These are phyloP conservation scores for Caryopteris hybrid DNA, from an alignment of 305 asterid species.

Conservation along the genomic window DNA sequence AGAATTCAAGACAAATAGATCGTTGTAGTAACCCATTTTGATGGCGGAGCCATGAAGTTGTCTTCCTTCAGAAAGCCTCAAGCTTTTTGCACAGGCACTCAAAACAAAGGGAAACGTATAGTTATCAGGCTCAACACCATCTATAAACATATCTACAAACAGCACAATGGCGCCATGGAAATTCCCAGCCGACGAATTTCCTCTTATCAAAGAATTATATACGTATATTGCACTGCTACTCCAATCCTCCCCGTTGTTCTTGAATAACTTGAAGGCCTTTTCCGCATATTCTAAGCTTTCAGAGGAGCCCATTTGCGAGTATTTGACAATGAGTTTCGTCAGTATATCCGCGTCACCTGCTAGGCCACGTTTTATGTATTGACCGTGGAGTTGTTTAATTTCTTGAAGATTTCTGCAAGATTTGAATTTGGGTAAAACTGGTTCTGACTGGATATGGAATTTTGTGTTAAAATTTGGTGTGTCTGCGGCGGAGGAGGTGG, in stretches of 20 bases:
- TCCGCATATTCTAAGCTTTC: constrained; percentile 44
- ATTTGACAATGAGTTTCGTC: constrained; percentile 34
- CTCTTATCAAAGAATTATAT: constrained; percentile 42
- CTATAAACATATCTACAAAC: constrained; percentile 33
- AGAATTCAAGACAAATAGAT: constrained; percentile 41
- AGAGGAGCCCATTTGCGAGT: constrained; percentile 28
- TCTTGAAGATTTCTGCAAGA: constrained; percentile 41
- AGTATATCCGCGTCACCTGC: constrained; percentile 17
- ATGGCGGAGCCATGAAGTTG: constrained; percentile 38
- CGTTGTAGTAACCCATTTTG: constrained; percentile 35
- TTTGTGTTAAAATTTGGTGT: constrained; percentile 5
- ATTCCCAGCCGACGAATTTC: constrained; percentile 29
- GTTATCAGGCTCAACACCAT: constrained; percentile 39
- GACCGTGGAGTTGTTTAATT: constrained; percentile 46
- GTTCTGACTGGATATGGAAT: constrained; percentile 17
- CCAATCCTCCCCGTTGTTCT: constrained; percentile 22
- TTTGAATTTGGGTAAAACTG: constrained; percentile 21
- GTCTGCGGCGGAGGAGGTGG: constrained; percentile 17
- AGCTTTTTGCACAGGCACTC: constrained; percentile 44
- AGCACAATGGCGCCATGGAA: constrained; percentile 25
- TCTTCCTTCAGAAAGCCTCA: constrained; percentile 32
- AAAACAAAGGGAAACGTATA: constrained; percentile 53
- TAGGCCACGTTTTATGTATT: constrained; percentile 34
- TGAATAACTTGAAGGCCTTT: constrained; percentile 31
- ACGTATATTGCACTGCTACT: constrained; percentile 19